Conservation (phyloP, 2,329 filamentous ascomycete species). For the Lecanicillium sp. region DNA sequence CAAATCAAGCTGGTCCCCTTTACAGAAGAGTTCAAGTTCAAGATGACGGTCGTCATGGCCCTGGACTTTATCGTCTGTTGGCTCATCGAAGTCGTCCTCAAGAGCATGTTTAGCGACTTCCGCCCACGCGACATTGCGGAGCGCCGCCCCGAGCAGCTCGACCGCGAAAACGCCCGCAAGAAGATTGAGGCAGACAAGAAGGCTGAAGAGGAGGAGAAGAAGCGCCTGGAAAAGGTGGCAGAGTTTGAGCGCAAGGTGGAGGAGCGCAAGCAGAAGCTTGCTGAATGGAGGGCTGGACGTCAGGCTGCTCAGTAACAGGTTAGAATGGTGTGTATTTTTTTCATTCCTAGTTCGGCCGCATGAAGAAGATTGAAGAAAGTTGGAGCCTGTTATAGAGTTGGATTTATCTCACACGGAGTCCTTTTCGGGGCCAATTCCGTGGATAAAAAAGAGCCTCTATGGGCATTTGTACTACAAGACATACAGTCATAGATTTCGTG, state of each 20-base stretch:
- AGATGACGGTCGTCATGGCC: conserved; percentile 77
- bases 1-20: conserved; percentile 91
- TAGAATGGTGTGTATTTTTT: neutral
- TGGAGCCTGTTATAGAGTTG: too few relatives aligned
- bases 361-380: too few relatives aligned
- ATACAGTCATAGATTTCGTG: too few relatives aligned
- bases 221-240: conserved; percentile 44
- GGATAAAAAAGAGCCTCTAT: too few relatives aligned
- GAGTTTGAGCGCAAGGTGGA: conserved; percentile 52
- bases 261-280: conserved; percentile 39
- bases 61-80: conserved; percentile 83
- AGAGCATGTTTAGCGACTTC: conserved; percentile 82
- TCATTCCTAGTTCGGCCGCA: too few relatives aligned
- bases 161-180: conserved; percentile 64
- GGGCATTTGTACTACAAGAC: too few relatives aligned
- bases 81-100: conserved; percentile 78
- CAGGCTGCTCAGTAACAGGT: conserved; percentile 9
- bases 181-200: conserved; percentile 43
- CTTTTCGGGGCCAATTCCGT: too few relatives aligned
- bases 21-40: conserved; percentile 76
- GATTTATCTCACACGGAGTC: too few relatives aligned
- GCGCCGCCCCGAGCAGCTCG: conserved; percentile 77
- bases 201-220: conserved; percentile 42
- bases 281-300: conserved; percentile 35
- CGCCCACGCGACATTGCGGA: conserved; percentile 88